Conservation (phyloP, 768 basidiomycete species). For the Aureoboletus auriporus region DNA sequence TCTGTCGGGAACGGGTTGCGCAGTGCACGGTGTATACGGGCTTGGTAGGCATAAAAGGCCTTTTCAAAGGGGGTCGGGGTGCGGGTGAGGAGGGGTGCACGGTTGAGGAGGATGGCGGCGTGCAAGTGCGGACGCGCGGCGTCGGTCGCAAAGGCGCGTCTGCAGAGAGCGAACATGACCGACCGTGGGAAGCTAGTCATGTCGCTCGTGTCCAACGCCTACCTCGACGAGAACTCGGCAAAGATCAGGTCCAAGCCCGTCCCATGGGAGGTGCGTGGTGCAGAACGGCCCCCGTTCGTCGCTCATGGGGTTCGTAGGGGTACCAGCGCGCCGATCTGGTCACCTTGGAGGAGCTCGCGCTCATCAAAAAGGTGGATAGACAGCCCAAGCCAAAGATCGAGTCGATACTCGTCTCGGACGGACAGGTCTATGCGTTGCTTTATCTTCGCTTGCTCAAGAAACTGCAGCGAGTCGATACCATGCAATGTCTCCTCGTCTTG, state of each 20-base stretch:
- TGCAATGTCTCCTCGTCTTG: conserved; percentile 81
- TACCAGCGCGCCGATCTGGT: conserved; percentile 93
- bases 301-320: conserved; percentile 49
- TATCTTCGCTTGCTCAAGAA: conserved; percentile 89
- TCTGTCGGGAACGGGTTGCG: conserved; percentile 86
- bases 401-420: conserved; percentile 77
- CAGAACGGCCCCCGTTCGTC: neutral
- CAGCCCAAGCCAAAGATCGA: conserved; percentile 72
- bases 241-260: conserved; percentile 90
- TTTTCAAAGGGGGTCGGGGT: conserved; percentile 70
- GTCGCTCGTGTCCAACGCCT: conserved; percentile 73
- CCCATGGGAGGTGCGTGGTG: conserved; percentile 83
- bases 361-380: conserved; percentile 89
- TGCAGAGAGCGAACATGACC: conserved; percentile 15
- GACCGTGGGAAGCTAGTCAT: conserved; percentile 43
- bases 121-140: conserved; percentile 40
- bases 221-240: conserved; percentile 81
- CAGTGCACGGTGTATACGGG: conserved; percentile 76
- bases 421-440: conserved; percentile 75
- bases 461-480: conserved; percentile 78
- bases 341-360: conserved; percentile 78
- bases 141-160: conserved; percentile 45
- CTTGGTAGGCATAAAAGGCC: conserved; percentile 81
- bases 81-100: conserved; percentile 71
- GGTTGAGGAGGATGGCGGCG: conserved; percentile 71